Evolutionary conservation across 2,329 filamentous ascomycete species (phyloP).

Genomic region (Erysiphe pisi): DNA sequence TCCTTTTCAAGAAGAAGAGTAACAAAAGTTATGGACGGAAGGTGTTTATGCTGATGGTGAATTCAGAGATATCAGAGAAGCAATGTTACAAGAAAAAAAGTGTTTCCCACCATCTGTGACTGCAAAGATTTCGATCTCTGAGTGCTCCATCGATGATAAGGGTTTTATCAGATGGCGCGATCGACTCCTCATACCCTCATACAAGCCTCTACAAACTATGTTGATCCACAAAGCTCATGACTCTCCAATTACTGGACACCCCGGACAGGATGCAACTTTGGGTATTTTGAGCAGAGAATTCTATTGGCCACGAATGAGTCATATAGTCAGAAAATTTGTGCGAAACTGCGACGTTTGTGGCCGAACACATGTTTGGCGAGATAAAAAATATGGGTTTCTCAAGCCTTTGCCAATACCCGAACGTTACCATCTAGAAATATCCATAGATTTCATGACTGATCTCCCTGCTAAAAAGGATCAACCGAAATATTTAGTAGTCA

Average conservation of each 20-base stretch:
- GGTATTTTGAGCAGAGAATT: not conserved
- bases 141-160: too few species aligned
- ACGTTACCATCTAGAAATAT: conserved; percentile 25
- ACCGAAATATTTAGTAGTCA: not conserved
- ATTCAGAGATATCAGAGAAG: too few species aligned
- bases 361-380: not conserved
- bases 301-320: not conserved
- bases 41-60: too few species aligned
- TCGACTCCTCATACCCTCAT: too few species aligned
- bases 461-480: not conserved
- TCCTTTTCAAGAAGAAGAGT: too few species aligned
- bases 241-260: not conserved
- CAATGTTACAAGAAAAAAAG: too few species aligned
- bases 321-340: not conserved
- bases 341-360: not conserved
- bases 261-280: not conserved
- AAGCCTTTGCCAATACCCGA: conserved; percentile 22
- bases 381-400: conserved; percentile 26
- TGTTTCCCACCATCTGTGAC: too few species aligned
- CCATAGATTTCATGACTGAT: conserved; percentile 27
- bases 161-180: too few species aligned
- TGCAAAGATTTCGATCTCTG: too few species aligned
- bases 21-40: too few species aligned
- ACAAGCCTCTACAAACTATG: too few species aligned
- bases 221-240: too few species aligned